Base-by-base conservation (phyloP, 257 asterid species). In the Petunia axillaris region DNA sequence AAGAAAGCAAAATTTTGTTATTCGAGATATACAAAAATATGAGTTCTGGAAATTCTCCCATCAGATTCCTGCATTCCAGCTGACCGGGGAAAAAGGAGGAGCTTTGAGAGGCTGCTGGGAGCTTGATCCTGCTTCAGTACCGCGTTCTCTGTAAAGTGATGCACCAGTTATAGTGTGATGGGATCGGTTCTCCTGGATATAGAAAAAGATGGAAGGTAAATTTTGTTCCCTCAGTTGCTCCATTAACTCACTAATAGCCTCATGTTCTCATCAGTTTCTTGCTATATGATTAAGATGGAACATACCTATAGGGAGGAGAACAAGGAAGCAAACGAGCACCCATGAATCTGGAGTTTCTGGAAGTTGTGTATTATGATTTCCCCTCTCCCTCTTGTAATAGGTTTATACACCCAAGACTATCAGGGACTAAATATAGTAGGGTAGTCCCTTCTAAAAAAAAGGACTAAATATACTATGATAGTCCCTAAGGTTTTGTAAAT, bases 41-140 rank as follows among this genome's bases (percentile, higher is more conserved):
- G 87, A 84, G 77, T 2, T 80, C 2, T 63, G 68, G 52, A 82
- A 82, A 60, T 86, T 86, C 64, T 84, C 86, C 5, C 87, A 84
- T 74, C 83, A 77, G 85, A 73, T 73, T 36, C 87, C 86, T 10
- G 80, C 86, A n/a, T 76, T 77, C 74, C 68, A 10, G 65, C 38
- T 82, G 15, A 78, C 80, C 8, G 58, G 68, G 2, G 85, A 83
- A 67, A 43, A 46, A 36, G 87, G 80, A 39, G 83, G 80, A 59
- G 63, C 15, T 52, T 65, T 77, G 52, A 68, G 60, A 48, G 80
- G 89, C 44, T 63, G 74, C n/a, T 82, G 83, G 86, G 83, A 80
- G 85, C 83, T 86, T 75, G 85, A 86, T 80, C 71, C 62, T 46
- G 86, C 85, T 5, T 78, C 89, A 25, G 57, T 86, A 63, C 86